phyloP scores from a whole-genome alignment of 306 rosid genomes.

The Astragalus membranaceus region DNA sequence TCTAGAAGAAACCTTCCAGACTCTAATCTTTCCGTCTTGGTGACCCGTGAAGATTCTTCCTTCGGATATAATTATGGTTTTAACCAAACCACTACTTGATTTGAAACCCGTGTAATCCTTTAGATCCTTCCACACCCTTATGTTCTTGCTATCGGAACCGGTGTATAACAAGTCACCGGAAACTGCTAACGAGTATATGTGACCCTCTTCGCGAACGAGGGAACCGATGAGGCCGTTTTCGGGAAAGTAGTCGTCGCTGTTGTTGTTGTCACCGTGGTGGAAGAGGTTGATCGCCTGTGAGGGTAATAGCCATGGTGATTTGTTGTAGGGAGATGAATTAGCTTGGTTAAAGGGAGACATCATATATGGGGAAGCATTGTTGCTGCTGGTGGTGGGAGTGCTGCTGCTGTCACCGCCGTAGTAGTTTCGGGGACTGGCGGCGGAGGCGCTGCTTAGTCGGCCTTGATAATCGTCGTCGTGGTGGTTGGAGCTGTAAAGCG shows the following conservation, averaged over 20 bases:
- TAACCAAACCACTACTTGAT: conserved; percentile 73
- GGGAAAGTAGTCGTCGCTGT: neutral
- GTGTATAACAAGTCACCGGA: conserved; percentile 64
- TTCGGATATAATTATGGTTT: conserved; percentile 56
- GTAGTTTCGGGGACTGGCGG: neutral
- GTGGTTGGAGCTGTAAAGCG: neutral
- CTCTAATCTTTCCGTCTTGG: conserved; percentile 88
- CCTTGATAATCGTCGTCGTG: neutral
- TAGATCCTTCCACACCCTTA: conserved; percentile 80
- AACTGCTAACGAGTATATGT: conserved; percentile 73
- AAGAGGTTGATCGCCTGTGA: conserved; percentile 9
- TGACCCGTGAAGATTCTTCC: conserved; percentile 79
- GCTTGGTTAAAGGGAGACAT: conserved; percentile 62
- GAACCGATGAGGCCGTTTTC: conserved; percentile 62
- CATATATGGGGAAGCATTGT: conserved; percentile 42
- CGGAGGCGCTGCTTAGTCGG: conserved; percentile 24
- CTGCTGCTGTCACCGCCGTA: conserved; percentile 4
- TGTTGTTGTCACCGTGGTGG: neutral
- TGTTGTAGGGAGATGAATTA: conserved; percentile 43
- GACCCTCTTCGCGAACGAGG: conserved; percentile 76
- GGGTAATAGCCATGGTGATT: conserved; percentile 64
- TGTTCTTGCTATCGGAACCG: conserved; percentile 87
- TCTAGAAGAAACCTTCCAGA: conserved; percentile 54
- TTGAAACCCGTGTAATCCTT: conserved; percentile 73
- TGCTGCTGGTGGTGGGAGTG: conserved; percentile 18